These are phyloP conservation scores for Quercus robur DNA, from an alignment of 306 rosid species.

Conservation along the genomic window DNA sequence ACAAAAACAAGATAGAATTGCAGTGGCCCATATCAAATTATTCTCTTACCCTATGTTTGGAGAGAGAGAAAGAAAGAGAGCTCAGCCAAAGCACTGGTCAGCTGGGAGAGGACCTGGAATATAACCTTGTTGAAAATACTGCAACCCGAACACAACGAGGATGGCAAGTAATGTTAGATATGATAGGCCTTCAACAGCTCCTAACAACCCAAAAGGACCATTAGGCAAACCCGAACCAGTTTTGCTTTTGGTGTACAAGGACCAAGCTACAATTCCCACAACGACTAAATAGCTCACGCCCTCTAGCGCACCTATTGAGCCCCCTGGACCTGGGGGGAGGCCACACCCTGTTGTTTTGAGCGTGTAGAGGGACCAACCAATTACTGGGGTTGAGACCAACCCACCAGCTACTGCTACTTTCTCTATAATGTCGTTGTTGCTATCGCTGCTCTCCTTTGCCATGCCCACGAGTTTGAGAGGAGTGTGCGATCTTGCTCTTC, in stretches of 20 bases:
- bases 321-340: constrained; percentile 90
- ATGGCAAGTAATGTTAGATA: constrained; percentile 60
- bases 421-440: constrained; percentile 36
- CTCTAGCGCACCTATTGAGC: constrained; percentile 80
- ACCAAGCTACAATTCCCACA: constrained; percentile 84
- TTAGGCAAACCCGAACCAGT: constrained; percentile 89
- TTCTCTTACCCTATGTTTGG: neutral
- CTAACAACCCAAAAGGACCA: constrained; percentile 79
- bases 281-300: constrained; percentile 82
- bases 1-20: constrained; percentile 36
- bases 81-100: constrained; percentile 86
- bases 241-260: constrained; percentile 69
- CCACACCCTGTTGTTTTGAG: constrained; percentile 94
- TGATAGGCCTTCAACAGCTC: constrained; percentile 86
- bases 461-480: constrained; percentile 39
- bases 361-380: constrained; percentile 89
- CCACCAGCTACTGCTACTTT: constrained; percentile 73
- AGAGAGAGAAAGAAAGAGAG: neutral
- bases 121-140: constrained; percentile 69
- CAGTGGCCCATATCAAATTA: constrained; percentile 21
- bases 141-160: constrained; percentile 74
- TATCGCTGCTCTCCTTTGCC: constrained; percentile 63
- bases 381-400: constrained; percentile 69
- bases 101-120: constrained; percentile 88
- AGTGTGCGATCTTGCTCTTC: constrained; percentile 11